Evolutionary conservation across 331 rosid species (phyloP), one percentile per base, ranked within the genome.

Genomic region (Quercus lobata): DNA sequence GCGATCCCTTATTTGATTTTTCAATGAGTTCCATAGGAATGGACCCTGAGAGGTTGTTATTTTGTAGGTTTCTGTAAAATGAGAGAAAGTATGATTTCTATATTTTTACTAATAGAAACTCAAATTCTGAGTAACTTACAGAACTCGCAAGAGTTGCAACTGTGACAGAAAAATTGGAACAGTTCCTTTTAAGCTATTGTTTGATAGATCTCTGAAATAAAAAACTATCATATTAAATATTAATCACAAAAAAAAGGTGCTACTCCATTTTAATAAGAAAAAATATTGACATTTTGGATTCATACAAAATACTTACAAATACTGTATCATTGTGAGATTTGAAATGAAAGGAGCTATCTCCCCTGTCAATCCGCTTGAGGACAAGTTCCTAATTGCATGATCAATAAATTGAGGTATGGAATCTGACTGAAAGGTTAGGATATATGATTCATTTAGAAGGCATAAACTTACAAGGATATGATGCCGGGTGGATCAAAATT

Each of bases 261-360:
- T 2, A 80, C 1, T 24, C 93, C 92, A 92, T 90, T 73, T 90
- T 71, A 85, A 90, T 92, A 87, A 77, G 81, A 81, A 2, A 80
- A 60, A 34, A 69, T 75, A 53, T 52, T 1, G 4, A 12, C 29
- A 35, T 57, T 82, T 32, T 49, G 2, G 3, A 25, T 63, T 69
- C 55, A 57, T 52, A 53, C 22, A 4, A 68, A 69, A 71, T 77
- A 62, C 90, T 90, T 74, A 90, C 94, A 92, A 74, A 57, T 57
- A 25, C 24, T 81, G 72, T 49, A 92, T 41, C 91, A 84, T 76
- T 29, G 61, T 68, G 15, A 90, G 86, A 37, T 72, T 54, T 37
- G 82, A 73, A 57, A 90, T 57, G 19, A 53, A 18, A 6, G 68
- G 44, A 78, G 75, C 57, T 56, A 90, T 69, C 7, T 61, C 6